Evolutionary conservation across 768 basidiomycete species (phyloP).

Genomic region (Boletus pseudo-olivaceus): DNA sequence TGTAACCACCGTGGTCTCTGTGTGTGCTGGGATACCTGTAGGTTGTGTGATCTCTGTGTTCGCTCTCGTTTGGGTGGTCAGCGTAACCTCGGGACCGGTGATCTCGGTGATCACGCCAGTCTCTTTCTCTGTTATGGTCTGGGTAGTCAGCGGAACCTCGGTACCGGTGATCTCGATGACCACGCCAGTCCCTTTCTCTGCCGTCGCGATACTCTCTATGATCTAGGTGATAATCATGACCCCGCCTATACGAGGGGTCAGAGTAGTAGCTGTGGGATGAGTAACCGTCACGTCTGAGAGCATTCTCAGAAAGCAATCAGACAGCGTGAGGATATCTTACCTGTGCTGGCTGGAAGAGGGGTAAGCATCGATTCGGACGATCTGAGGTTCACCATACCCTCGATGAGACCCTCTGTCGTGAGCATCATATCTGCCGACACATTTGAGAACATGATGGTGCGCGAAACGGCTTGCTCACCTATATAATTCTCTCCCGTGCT

Average conservation of each 20-base stretch:
- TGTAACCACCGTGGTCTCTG: constrained; percentile 8
- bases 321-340: constrained; percentile 13
- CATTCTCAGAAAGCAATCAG: constrained; percentile 8
- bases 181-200: constrained; percentile 18
- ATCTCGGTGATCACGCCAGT: constrained; percentile 17
- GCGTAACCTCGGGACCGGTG: constrained; percentile 17
- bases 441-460: not conserved
- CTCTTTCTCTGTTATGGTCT: constrained; percentile 12
- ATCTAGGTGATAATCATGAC: constrained; percentile 20
- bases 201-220: constrained; percentile 21
- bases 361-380: constrained; percentile 24
- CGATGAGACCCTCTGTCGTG: constrained; percentile 19
- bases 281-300: constrained; percentile 22
- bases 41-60: constrained; percentile 13
- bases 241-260: constrained; percentile 23
- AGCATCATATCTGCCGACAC: constrained; percentile 25
- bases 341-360: constrained; percentile 13
- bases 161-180: constrained; percentile 22
- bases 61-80: constrained; percentile 14
- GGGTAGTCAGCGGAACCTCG: constrained; percentile 18
- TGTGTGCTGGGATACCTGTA: constrained; percentile 7
- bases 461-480: constrained; percentile 34
- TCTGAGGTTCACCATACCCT: constrained; percentile 26
- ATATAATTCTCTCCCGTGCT: constrained; percentile 55
- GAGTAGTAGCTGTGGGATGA: constrained; percentile 22